Evolutionary conservation across 2,329 filamentous ascomycete species (phyloP).

Genomic region (Gnomoniopsis smithogilvyi): DNA sequence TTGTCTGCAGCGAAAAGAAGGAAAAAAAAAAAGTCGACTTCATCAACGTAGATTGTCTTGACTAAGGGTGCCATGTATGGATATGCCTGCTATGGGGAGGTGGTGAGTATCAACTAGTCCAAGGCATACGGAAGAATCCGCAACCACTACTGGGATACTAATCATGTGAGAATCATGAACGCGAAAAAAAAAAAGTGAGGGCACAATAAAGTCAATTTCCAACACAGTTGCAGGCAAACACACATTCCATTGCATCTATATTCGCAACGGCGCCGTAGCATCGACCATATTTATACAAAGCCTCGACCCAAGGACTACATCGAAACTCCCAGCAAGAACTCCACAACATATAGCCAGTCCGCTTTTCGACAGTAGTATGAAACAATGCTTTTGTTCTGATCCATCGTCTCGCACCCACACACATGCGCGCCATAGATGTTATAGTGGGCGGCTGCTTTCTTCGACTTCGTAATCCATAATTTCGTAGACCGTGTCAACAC

Average conservation of each 20-base stretch:
- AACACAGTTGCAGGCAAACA: neutral
- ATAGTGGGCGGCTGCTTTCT: neutral
- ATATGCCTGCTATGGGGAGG: too few relatives aligned
- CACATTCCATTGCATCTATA: neutral
- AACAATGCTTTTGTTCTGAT: neutral
- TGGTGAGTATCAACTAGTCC: too few relatives aligned
- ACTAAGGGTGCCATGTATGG: too few relatives aligned
- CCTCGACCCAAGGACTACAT: neutral
- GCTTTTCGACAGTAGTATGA: neutral
- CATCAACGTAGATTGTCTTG: too few relatives aligned
- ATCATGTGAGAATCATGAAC: too few relatives aligned
- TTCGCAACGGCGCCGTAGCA: neutral
- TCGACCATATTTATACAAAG: neutral
- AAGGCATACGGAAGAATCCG: too few relatives aligned
- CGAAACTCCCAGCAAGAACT: neutral
- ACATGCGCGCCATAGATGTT: neutral
- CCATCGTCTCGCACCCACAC: neutral
- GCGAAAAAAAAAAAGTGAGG: neutral
- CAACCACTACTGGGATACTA: too few relatives aligned
- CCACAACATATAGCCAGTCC: neutral
- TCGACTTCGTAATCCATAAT: conserved; percentile 6
- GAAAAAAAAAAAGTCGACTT: too few relatives aligned
- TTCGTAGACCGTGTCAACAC: neutral
- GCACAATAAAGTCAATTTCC: neutral
- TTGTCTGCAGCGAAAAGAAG: too few relatives aligned